Conservation (phyloP, 768 basidiomycete species). For the Russula ochroleuca region DNA sequence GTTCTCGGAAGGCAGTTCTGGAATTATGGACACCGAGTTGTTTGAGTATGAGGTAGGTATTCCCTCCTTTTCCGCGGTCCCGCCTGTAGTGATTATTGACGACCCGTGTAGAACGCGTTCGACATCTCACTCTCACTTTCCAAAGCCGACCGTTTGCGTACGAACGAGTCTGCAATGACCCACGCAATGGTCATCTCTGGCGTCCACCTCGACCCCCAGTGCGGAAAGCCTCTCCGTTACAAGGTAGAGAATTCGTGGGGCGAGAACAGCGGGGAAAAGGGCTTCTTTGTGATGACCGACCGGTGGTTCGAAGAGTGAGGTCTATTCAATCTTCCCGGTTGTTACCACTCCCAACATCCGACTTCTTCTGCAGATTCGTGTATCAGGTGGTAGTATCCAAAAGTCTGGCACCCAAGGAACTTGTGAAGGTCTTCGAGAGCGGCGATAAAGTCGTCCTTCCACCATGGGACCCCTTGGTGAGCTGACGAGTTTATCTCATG, state of each 20-base stretch:
- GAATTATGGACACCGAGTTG: slow-evolving; percentile 83
- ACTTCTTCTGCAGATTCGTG: slow-evolving; percentile 55
- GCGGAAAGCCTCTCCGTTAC: slow-evolving; percentile 79
- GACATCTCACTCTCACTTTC: slow-evolving; percentile 73
- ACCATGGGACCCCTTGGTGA: slow-evolving; percentile 89
- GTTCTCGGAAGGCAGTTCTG: slow-evolving; percentile 60
- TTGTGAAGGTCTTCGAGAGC: slow-evolving; percentile 73
- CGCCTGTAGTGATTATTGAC: background rate
- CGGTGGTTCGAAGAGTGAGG: slow-evolving; percentile 87
- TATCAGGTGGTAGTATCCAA: slow-evolving; percentile 92
- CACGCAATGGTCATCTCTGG: slow-evolving; percentile 95
- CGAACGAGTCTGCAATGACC: slow-evolving; percentile 86
- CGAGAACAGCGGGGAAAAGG: slow-evolving; percentile 67
- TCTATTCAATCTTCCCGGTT: slow-evolving; percentile 22
- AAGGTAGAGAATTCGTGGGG: slow-evolving; percentile 98
- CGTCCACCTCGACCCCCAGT: slow-evolving; percentile 72
- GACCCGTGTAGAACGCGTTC: slow-evolving; percentile 60
- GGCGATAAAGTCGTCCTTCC: slow-evolving; percentile 66
- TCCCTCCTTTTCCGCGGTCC: background rate
- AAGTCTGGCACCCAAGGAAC: slow-evolving; percentile 71
- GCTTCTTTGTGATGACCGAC: slow-evolving; percentile 90
- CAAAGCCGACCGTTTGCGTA: slow-evolving; percentile 81
- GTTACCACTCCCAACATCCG: background rate
- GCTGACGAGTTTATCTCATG: slow-evolving; percentile 20
- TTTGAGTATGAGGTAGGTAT: slow-evolving; percentile 71